phyloP scores from a whole-genome alignment of 805 yeast genomes.

The Phaffomyces opuntiae region DNA sequence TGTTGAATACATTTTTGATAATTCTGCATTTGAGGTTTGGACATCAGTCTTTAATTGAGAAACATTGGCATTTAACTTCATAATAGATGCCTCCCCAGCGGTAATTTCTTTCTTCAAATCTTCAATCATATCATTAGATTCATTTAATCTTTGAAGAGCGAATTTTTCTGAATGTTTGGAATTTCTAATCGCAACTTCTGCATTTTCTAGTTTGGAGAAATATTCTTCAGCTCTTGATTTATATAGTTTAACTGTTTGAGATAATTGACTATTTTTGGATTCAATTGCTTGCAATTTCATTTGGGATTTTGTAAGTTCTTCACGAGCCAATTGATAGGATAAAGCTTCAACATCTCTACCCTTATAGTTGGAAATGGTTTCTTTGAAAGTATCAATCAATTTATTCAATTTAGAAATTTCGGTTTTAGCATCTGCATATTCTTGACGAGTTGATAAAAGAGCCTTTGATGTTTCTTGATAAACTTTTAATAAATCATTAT shows the following conservation, averaged over 20 bases:
- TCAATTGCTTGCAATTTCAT: conserved; percentile 51
- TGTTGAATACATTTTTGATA: conserved; percentile 41
- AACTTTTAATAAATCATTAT: conserved; percentile 40
- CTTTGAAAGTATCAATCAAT: conserved; percentile 34
- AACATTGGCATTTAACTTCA: conserved; percentile 43
- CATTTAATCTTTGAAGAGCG: conserved; percentile 45
- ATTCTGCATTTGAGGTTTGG: conserved; percentile 50
- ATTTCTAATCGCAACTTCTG: conserved; percentile 64
- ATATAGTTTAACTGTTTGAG: conserved; percentile 51
- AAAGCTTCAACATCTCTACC: conserved; percentile 10
- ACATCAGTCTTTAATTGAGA: conserved; percentile 47
- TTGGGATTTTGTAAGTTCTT: conserved; percentile 38
- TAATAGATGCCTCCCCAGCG: conserved; percentile 44
- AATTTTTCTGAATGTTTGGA: conserved; percentile 56
- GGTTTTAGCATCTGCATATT: conserved; percentile 33
- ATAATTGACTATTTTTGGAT: conserved; percentile 49
- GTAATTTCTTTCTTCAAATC: conserved; percentile 47
- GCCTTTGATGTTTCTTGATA: conserved; percentile 45
- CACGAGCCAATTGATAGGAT: conserved; percentile 26
- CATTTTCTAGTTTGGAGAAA: conserved; percentile 63
- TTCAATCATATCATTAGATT: conserved; percentile 39
- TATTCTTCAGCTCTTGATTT: conserved; percentile 70
- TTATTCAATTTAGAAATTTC: conserved; percentile 36
- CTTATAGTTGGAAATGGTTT: conserved; percentile 6
- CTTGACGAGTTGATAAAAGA: conserved; percentile 36